Evolutionary conservation across 768 basidiomycete species (phyloP), one percentile per base, ranked within the genome.

Genomic region (Erythrobasidium yunnanense): DNA sequence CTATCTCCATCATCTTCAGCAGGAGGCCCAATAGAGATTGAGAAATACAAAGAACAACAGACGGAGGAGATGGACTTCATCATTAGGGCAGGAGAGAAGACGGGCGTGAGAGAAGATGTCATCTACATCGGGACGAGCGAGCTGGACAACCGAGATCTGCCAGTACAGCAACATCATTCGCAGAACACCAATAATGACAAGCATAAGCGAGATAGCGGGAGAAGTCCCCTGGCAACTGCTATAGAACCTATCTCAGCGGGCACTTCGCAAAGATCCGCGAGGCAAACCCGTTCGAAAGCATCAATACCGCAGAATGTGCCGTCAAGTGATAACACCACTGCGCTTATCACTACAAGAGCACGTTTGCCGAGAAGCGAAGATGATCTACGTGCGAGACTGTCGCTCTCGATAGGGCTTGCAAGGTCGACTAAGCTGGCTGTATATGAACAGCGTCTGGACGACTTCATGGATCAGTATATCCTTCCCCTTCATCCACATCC

Each of bases 371-470:
- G 55, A 2, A 66, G 69, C 17, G 35, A 60, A 45, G 66, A 68
- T 23, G 69, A 69, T 33, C 67, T 74, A 8, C 66, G 71, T 46
- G 71, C 70, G 5, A 69, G 73, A 2, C 54, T 74, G 1, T 72
- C 73, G 0, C 70, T 72, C 58, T 51, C 42, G 1, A 63, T 66
- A 3, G 73, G 71, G 2, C 68, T 74, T 60, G 73, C 69, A 4
- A 46, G 71, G 1, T 66, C 67, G 0, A 71, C 70, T 1, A 72
- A 72, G 66, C 70, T 74, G 20, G 72, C 70, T 20, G 73, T 72
- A 15, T 72, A 71, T 67, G 73, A 74, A 52, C 68, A 71, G 50
- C 55, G 66, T 38, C 69, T 74, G 7, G 73, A 74, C 45, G 69
- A 47, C 27, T 47, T 53, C 34, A 69, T 71, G 30, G 71, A 71